Percentiles rank a stretch among this genome's conserved stretches.
Evolutionary conservation across 768 basidiomycete genomes (phyloP).

Genomic region (Collybia nuda): DNA sequence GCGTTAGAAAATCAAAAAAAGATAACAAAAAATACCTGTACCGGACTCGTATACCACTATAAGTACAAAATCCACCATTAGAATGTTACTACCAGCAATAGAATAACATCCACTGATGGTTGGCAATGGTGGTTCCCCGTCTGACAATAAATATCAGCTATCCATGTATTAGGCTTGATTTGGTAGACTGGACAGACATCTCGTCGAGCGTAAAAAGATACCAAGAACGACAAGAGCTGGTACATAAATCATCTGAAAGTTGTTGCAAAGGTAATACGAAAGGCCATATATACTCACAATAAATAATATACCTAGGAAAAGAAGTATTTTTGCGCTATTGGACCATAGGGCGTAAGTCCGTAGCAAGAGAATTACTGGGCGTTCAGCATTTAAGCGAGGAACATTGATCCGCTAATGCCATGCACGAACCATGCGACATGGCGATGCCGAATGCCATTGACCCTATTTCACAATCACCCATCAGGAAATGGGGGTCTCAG

Average conservation of each 20-base stretch:
- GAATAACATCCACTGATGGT: too few relatives aligned
- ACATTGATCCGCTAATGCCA: background rate
- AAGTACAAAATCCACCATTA: too few relatives aligned
- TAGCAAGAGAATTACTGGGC: background rate
- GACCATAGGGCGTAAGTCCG: constrained; percentile 2
- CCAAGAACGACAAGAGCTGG: constrained; percentile 1
- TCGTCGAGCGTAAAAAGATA: background rate
- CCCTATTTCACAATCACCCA: too few relatives aligned
- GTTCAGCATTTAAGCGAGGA: background rate
- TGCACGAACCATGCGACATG: background rate
- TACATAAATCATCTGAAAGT: background rate
- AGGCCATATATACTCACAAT: background rate
- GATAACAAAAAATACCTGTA: too few relatives aligned
- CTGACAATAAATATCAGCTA: too few relatives aligned
- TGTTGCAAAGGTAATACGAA: background rate
- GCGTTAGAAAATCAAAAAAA: too few relatives aligned
- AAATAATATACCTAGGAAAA: background rate
- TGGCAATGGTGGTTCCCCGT: too few relatives aligned
- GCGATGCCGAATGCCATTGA: background rate
- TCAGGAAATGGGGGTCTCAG: too few relatives aligned
- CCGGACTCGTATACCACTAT: too few relatives aligned
- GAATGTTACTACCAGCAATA: too few relatives aligned
- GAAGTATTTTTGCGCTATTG: background rate
- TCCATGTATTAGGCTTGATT: too few relatives aligned
- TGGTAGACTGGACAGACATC: background rate